A percentile compares a stretch with the other conserved stretches of the same genome.
These are phyloP conservation scores for Ambrosiella beaveri DNA, from an alignment of 2,329 filamentous ascomycete species.

Conservation along the genomic window DNA sequence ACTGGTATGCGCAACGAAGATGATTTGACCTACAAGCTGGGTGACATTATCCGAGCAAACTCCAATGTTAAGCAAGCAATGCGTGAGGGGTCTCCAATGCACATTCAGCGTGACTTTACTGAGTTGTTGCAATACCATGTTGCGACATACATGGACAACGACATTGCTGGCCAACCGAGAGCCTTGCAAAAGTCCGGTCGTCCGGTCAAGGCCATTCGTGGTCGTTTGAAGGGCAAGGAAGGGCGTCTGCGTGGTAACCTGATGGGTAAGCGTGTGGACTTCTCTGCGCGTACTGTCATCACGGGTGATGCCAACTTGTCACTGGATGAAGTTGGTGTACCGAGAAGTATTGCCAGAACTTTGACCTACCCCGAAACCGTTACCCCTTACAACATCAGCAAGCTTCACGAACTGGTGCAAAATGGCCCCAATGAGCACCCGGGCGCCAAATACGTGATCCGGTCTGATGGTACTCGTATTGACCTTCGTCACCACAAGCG, in stretches of 20 bases:
- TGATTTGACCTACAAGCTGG: slow-evolving; percentile 97
- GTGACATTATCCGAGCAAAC: slow-evolving; percentile 96
- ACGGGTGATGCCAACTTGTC: slow-evolving; percentile 95
- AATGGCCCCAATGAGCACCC: slow-evolving; percentile 92
- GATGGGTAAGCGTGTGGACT: slow-evolving; percentile 99
- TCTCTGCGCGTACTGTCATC: slow-evolving; percentile 98
- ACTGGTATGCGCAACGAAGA: slow-evolving; percentile 91
- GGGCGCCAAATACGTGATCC: slow-evolving; percentile 90
- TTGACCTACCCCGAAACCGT: slow-evolving; percentile 95
- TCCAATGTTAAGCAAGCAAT: slow-evolving; percentile 84
- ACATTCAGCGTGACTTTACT: slow-evolving; percentile 84
- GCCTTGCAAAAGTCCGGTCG: slow-evolving; percentile 93
- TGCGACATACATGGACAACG: slow-evolving; percentile 99
- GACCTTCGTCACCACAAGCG: slow-evolving; percentile 88
- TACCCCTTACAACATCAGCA: slow-evolving; percentile 92
- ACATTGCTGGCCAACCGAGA: slow-evolving; percentile 88
- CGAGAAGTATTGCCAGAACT: slow-evolving; percentile 77
- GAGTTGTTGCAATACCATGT: slow-evolving; percentile 91
- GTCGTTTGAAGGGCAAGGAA: slow-evolving; percentile 96
- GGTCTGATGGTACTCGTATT: slow-evolving; percentile 82
- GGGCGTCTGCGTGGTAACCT: slow-evolving; percentile 93
- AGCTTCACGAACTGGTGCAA: slow-evolving; percentile 72
- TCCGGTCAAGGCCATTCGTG: slow-evolving; percentile 90
- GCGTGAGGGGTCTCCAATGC: slow-evolving; percentile 76
- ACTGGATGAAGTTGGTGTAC: slow-evolving; percentile 92